Evolutionary conservation across 371 early-diverging fungal genomes (phyloP), one percentile per base, ranked within the genome.

Genomic region (Conidiobolus incongruus): DNA sequence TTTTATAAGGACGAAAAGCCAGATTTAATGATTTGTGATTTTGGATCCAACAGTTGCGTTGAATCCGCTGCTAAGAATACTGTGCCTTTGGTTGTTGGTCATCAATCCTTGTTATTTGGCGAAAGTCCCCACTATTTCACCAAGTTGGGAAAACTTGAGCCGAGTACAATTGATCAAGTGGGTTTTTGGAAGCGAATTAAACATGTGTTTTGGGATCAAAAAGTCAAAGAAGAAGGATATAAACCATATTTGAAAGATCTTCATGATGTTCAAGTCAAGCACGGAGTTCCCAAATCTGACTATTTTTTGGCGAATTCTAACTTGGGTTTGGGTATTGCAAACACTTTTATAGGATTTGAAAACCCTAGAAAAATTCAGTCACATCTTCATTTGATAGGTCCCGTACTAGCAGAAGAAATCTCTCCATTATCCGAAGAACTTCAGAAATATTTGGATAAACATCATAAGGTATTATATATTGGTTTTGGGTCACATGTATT

Each of bases 311-410:
- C 5, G 19, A 22, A n/a, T n/a, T n/a, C n/a, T n/a, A 6, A n/a
- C 15, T 6, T 10, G 19, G 5, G n/a, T 12, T 17, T 20, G 7
- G 29, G 24, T 2, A 2, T 40, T 15, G 40, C 40, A 3, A 40
- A 40, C 19, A 40, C 40, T n/a, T 40, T 40, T 22, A n/a, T 40
- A 4, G 41, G 41, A 5, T 41, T 41, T 17, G 41, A 41, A 22
- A 4, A 24, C 1, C 31, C 41, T 21, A 22, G 8, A 10, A n/a
- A 16, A 2, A 33, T 41, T 31, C 40, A 23, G 3, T 32, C 45
- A 2, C 16, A 47, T 20, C 10, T 40, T 5, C 19, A 39, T 33
- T 10, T 23, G 2, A 26, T 47, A 10, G 47, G 47, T 1, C 47
- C 47, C n/a, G 23, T 38, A 2, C 6, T 40, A 4, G 22, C 47